Percentiles rank a stretch among this genome's conserved stretches.
Conservation (phyloP, 345 rosid genomes). For the Cochlearia excelsa region DNA sequence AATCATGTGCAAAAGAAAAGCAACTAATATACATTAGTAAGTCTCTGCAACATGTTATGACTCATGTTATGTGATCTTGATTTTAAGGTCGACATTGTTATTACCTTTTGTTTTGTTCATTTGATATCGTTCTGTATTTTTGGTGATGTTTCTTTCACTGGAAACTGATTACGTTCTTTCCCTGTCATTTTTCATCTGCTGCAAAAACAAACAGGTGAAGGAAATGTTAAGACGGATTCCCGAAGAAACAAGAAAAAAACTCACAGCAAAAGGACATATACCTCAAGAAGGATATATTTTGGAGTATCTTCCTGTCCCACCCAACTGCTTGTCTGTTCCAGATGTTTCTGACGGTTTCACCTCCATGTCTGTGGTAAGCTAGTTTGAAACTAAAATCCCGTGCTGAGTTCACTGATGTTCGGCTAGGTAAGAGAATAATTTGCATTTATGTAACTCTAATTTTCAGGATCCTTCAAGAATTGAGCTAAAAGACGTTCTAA, state of each 20-base stretch:
- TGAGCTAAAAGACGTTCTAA: conserved; percentile 76
- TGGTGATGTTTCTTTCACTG: conserved; percentile 13
- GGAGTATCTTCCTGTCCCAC: conserved; percentile 82
- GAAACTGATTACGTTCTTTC: conserved; percentile 17
- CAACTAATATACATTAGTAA: background rate
- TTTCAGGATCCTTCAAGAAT: conserved; percentile 75
- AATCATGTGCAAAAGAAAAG: conserved; percentile 10
- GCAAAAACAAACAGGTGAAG: conserved; percentile 50
- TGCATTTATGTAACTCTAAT: conserved; percentile 22
- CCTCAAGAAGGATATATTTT: conserved; percentile 91
- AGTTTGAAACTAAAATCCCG: conserved; percentile 15
- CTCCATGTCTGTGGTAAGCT: conserved; percentile 82
- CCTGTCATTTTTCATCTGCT: conserved; percentile 25
- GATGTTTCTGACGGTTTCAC: conserved; percentile 80
- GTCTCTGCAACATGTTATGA: conserved; percentile 16
- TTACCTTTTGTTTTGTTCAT: background rate
- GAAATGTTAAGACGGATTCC: conserved; percentile 76
- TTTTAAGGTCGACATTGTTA: conserved; percentile 9
- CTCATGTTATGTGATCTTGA: conserved; percentile 14
- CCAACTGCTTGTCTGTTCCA: conserved; percentile 90
- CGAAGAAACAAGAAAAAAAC: conserved; percentile 62
- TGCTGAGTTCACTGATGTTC: conserved; percentile 20
- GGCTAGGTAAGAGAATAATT: conserved; percentile 10
- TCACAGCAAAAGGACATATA: conserved; percentile 69
- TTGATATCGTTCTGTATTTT: conserved; percentile 10